Evolutionary conservation across 2,329 filamentous ascomycete species (phyloP), one percentile per base, ranked within the genome.

Genomic region (Colletotrichum brevisporum): DNA sequence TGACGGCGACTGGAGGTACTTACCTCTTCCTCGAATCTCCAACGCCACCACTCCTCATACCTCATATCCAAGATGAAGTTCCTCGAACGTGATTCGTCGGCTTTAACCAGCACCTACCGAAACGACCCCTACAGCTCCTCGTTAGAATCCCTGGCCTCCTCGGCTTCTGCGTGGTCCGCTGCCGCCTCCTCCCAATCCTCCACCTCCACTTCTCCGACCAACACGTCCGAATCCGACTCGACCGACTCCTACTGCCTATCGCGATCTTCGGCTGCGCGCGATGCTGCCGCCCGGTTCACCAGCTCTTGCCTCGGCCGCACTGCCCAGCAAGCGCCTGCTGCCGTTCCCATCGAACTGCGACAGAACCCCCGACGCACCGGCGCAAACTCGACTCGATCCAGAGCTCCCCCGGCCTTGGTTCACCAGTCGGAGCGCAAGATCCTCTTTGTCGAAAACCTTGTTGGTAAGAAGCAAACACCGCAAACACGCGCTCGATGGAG

Each of bases 381-480:
- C 67, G 81, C 85, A 68, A 85, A 87, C 75, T 81, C 88, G 73
- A 88, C 88, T 74, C 60, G 71, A n/a, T 39, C 63, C 26, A 57
- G 56, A 36, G 86, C 88, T 75, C 92, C 93, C 75, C 94, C 95
- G 57, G 83, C 91, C 67, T 88, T 98, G 73, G 87, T 95, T 72
- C 92, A 95, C 76, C 95, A 98, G 84, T 90, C 90, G 77, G 94
- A 98, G 83, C 93, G 95, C 78, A 97, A 97, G 86, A 89, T 94
- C 78, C 95, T 92, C 82, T 98, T 98, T 78, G 95, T 98, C 82
- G 95, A 98, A 82, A 96, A 91, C 81, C 93, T 98, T 81, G 95
- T 98, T 85, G 95, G 95, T 98, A 94, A 94, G 95, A 86, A 79
- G 75, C 78, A 76, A 71, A n/a, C 71, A 73, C 74, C 72, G 73